These are phyloP conservation scores for Coix lacrymajobi DNA, from an alignment of 176 grass and related monocot species.

Conservation along the genomic window DNA sequence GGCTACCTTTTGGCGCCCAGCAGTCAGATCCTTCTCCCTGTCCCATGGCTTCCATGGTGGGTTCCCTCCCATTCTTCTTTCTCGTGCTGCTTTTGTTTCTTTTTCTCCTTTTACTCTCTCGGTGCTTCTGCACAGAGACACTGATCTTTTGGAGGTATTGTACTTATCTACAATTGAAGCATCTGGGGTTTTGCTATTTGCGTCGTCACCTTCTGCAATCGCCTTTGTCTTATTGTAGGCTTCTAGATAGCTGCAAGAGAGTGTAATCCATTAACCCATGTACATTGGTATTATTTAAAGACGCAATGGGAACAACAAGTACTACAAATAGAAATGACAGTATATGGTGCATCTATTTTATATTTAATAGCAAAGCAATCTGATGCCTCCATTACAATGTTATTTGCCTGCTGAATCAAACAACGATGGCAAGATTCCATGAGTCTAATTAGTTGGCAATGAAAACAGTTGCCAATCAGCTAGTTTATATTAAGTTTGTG, in stretches of 20 bases:
- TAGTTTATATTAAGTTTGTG: too few species aligned
- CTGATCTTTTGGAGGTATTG: conserved; percentile 60
- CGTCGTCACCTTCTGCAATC: conserved; percentile 61
- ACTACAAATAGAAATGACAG: background rate
- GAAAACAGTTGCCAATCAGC: too few species aligned
- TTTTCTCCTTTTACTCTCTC: conserved; percentile 67
- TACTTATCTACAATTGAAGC: conserved; percentile 83
- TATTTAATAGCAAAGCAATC: background rate
- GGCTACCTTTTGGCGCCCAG: conserved; percentile 65
- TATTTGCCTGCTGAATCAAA: background rate
- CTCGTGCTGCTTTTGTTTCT: conserved; percentile 49
- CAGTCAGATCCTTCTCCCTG: conserved; percentile 81
- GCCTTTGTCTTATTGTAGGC: conserved; percentile 86
- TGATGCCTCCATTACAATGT: background rate
- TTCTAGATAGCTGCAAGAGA: conserved; percentile 74
- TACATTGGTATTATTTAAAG: background rate
- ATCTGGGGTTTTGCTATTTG: conserved; percentile 35
- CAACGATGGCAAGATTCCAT: background rate
- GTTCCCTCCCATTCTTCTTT: conserved; percentile 82
- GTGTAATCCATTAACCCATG: conserved; percentile 4
- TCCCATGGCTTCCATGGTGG: conserved; percentile 99
- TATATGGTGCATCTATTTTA: background rate
- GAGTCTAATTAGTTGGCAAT: background rate
- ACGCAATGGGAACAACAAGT: background rate
- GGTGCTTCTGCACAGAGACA: conserved; percentile 74